Evolutionary conservation across 139 green algal species (phyloP).

Genomic region (Axilococcus clingmanii): DNA sequence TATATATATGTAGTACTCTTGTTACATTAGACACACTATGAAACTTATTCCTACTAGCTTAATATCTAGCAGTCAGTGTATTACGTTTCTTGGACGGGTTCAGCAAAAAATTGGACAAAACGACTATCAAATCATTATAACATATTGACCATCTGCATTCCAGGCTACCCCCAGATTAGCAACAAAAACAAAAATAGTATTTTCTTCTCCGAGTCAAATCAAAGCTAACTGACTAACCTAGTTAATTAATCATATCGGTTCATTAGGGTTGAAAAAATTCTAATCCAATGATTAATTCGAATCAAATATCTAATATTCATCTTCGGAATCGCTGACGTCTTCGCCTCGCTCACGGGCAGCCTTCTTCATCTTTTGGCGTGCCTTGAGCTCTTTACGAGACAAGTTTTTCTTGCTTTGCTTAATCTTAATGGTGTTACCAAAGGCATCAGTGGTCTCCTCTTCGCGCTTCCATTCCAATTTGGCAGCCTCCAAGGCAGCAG

Average conservation of each 20-base stretch:
- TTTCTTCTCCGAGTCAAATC: too few species aligned
- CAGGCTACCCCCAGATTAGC: not conserved
- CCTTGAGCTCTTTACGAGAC: constrained; percentile 85
- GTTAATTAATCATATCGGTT: not conserved
- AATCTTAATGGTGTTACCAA: constrained; percentile 83
- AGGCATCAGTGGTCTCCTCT: constrained; percentile 74
- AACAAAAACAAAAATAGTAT: not conserved
- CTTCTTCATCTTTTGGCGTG: constrained; percentile 42
- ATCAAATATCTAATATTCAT: constrained; percentile 30
- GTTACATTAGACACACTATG: too few species aligned
- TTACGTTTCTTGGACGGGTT: too few species aligned
- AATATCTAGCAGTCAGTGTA: too few species aligned
- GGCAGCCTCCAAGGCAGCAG: constrained; percentile 32
- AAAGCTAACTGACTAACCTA: not conserved
- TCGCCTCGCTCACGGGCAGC: constrained; percentile 61
- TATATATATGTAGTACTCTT: too few species aligned
- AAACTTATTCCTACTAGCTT: too few species aligned
- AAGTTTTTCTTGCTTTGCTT: constrained; percentile 82
- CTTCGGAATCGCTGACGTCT: constrained; percentile 60
- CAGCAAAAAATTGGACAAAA: too few species aligned
- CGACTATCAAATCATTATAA: too few species aligned
- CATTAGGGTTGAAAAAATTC: not conserved
- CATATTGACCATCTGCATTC: too few species aligned
- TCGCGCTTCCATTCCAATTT: constrained; percentile 71
- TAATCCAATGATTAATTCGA: not conserved